Conservation (phyloP, 2,329 filamentous ascomycete species). For the Fusarium sp. region DNA sequence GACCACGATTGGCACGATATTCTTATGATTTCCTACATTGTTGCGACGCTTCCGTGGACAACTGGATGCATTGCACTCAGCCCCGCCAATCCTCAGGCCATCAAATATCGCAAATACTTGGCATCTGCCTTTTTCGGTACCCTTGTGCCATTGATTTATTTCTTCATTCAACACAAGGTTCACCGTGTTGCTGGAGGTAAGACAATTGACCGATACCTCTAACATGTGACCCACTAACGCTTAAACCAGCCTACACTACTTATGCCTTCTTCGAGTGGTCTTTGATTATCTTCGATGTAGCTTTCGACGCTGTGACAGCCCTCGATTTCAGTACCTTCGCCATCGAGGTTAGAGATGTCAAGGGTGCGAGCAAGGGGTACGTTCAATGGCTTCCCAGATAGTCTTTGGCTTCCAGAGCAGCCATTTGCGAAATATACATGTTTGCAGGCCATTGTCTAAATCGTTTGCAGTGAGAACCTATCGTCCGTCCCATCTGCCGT, state of each 20-base stretch:
- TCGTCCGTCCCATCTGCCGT: slow-evolving; percentile 62
- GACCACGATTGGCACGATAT: slow-evolving; percentile 99
- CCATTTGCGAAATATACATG: slow-evolving; percentile 49
- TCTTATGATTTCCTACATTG: slow-evolving; percentile 98
- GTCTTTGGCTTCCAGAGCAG: slow-evolving; percentile 52
- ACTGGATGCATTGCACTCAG: slow-evolving; percentile 89
- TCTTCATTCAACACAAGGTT: slow-evolving; percentile 98
- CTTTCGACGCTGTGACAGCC: slow-evolving; percentile 93
- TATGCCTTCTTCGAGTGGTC: slow-evolving; percentile 99
- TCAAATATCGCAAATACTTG: slow-evolving; percentile 90
- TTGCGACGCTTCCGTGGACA: slow-evolving; percentile 96
- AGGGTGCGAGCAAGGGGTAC: slow-evolving; percentile 96
- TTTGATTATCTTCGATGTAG: slow-evolving; percentile 93
- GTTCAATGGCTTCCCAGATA: slow-evolving; percentile 96
- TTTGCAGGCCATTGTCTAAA: slow-evolving; percentile 56
- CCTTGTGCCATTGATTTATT: slow-evolving; percentile 91
- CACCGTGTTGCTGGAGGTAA: slow-evolving; percentile 92
- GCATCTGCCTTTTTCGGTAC: slow-evolving; percentile 90
- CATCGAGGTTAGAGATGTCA: slow-evolving; percentile 87
- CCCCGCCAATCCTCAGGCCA: slow-evolving; percentile 82
- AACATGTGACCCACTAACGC: slow-evolving; percentile 26
- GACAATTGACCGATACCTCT: slow-evolving; percentile 45
- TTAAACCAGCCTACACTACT: slow-evolving; percentile 83
- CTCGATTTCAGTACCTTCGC: slow-evolving; percentile 93
- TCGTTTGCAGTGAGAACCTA: slow-evolving; percentile 59